Conservation (phyloP, 2,329 filamentous ascomycete species). For the Neospermospora avenae region DNA sequence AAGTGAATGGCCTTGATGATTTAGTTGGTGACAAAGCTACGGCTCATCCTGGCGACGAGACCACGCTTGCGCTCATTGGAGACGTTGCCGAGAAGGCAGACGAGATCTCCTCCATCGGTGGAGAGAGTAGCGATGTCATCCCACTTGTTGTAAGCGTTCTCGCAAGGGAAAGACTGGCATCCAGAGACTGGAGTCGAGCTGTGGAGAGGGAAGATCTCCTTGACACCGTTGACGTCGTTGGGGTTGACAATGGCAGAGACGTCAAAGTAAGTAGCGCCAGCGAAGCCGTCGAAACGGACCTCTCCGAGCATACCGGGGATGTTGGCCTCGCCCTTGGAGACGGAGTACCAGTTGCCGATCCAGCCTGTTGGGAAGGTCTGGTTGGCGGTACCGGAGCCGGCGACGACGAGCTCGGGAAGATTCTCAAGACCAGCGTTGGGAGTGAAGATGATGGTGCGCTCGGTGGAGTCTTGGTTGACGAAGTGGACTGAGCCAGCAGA, state of each 20-base stretch:
- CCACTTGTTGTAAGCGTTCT: conserved; percentile 50
- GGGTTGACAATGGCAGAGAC: conserved; percentile 56
- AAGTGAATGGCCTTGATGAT: background rate
- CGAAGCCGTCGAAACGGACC: conserved; percentile 49
- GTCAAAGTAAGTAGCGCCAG: conserved; percentile 52
- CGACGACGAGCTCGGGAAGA: conserved; percentile 24
- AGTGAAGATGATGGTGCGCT: conserved; percentile 36
- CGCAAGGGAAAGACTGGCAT: conserved; percentile 50
- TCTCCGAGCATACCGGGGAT: conserved; percentile 50
- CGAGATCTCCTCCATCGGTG: conserved; percentile 46
- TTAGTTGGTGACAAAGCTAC: conserved; percentile 20
- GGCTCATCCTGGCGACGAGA: conserved; percentile 13
- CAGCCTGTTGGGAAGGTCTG: conserved; percentile 40
- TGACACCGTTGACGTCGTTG: conserved; percentile 48
- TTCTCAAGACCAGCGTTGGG: conserved; percentile 19
- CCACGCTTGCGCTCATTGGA: conserved; percentile 16
- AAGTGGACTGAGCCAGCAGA: conserved; percentile 54
- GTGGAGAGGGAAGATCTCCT: conserved; percentile 49
- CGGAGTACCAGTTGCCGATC: conserved; percentile 45
- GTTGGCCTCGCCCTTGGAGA: conserved; percentile 43
- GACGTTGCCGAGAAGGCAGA: conserved; percentile 39
- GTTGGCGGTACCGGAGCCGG: conserved; percentile 30
- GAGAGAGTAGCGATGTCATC: conserved; percentile 56
- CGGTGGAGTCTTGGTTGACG: conserved; percentile 51
- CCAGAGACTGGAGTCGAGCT: conserved; percentile 44